Base-by-base conservation (phyloP, 177 flowering plant genomes). In the Vitis hybrid region DNA sequence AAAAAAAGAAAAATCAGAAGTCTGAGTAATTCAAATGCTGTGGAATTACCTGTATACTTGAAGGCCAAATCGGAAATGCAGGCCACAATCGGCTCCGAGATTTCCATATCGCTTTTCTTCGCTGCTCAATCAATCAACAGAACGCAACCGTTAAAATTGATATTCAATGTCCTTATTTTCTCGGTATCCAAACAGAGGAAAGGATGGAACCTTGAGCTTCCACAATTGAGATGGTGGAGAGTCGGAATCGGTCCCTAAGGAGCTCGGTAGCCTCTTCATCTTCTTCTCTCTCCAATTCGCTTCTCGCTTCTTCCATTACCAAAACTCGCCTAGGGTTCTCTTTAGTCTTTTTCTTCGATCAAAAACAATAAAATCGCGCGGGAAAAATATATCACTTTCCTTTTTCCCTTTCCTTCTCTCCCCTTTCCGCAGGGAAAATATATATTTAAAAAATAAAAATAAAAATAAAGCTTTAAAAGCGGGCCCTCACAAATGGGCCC, bases 201-300 rank as follows among this genome's bases (percentile, higher is more conserved):
- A 19, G 12, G 64, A 59, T 5, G 14, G 19, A 51, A 93, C 98
- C 94, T 89, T 93, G 86, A 14, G 86, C 71, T 72, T 90, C 86
- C 60, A 88, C 89, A 19, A 93, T 91, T 11, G 89, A 76, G 74
- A 91, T 85, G 13, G 89, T 71, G 68, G 87, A 81, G 66, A 91
- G 88, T 29, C 92, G 86, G 60, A 93, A 85, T 26, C 91, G 85
- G 62, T 93, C 93, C 72, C 83, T 74, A 18, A 93, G 51, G 3
- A 86, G 33, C 45, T 84, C 87, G n/a, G 65, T 69, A n/a, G 72
- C 83, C 9, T 86, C 91, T 2, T 81, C 83, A 10, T 78, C 84
- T 22, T 81, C 87, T 10, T 75, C 83, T 69, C 73, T 71, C 55
- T 75, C 82, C n/a, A 33, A 39, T 22, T 64, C 72, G 69, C 64